phyloP scores from a whole-genome alignment of 208 protist species.

The Tritrichomonas musculus region DNA sequence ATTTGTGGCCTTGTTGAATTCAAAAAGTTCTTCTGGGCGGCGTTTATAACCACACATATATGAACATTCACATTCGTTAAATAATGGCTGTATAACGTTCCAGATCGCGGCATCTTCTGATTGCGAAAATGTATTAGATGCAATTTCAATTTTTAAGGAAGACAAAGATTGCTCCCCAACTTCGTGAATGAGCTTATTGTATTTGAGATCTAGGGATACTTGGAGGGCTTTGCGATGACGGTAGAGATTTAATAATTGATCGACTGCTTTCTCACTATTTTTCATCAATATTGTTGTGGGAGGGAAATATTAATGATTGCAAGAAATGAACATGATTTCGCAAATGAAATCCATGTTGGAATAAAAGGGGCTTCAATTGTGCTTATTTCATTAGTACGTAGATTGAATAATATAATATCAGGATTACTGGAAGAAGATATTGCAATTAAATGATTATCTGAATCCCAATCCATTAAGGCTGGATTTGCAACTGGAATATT shows the following conservation, averaged over 20 bases:
- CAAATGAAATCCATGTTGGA: neutral
- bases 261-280: neutral
- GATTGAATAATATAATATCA: neutral
- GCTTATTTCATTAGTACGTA: neutral
- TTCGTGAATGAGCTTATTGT: neutral
- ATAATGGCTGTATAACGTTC: neutral
- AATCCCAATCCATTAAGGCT: neutral
- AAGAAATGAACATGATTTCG: neutral
- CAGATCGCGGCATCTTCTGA: neutral
- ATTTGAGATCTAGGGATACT: neutral
- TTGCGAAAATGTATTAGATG: neutral
- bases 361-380: constrained; percentile 16
- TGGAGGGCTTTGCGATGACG: neutral
- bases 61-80: neutral
- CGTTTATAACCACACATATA: neutral
- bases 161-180: neutral
- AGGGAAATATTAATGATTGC: neutral
- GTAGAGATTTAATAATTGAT: neutral
- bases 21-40: constrained; percentile 22
- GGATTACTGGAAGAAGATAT: neutral
- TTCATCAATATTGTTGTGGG: neutral
- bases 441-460: neutral
- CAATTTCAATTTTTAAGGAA: neutral
- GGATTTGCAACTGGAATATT: neutral
- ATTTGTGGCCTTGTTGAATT: neutral